Base-by-base conservation (phyloP, 2,329 filamentous ascomycete species). In the Scytalidium lignicola region DNA sequence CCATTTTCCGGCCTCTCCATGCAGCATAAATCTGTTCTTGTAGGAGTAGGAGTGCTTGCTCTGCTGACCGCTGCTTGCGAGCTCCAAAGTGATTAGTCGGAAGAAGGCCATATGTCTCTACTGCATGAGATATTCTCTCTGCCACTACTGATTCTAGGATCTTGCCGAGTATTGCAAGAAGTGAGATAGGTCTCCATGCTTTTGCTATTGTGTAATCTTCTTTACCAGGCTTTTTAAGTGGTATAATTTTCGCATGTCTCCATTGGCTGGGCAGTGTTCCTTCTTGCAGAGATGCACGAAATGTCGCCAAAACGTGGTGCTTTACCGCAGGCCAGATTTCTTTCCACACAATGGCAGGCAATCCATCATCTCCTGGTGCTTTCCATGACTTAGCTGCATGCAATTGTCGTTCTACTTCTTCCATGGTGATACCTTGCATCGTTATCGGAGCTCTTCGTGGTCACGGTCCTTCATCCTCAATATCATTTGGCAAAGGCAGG, bases 11-110 rank as follows among this genome's bases (percentile, higher is more conserved):
- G 41, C 54, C 60, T 56, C 47, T 58, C 65, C 39, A 65, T 46
- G 55, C 62, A 3, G 54, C 39, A 29, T 61, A 61, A 23, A 65
- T 57, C n/a, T 57, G 20, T 48, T 64, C 52, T 42, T n/a, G n/a
- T n/a, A n/a, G n/a, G n/a, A n/a, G n/a, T n/a, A n/a, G n/a, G 5
- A 71, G 62, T 47, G 65, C 65, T 43, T 70, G 56, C 53, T 64
- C 62, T 22, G 59, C 58, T 23, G 63, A 67, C 39, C 62, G 57
- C 50, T 66, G 10, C 23, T 26, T 10, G 32, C 65, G 52, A 28
- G 63, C 67, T 26, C 65, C 62, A 50, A 69, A 68, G 54, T 71
- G 61, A 46, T 61, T 69, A 15, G 60, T 64, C 4, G 62, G 66
- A 41, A 70, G 59, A 19, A 67, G 52, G 7, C 55, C 52, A 32